Evolutionary conservation across 768 basidiomycete genomes (phyloP), one percentile per base, ranked within the genome.

Genomic region (Trametes gibbosa): DNA sequence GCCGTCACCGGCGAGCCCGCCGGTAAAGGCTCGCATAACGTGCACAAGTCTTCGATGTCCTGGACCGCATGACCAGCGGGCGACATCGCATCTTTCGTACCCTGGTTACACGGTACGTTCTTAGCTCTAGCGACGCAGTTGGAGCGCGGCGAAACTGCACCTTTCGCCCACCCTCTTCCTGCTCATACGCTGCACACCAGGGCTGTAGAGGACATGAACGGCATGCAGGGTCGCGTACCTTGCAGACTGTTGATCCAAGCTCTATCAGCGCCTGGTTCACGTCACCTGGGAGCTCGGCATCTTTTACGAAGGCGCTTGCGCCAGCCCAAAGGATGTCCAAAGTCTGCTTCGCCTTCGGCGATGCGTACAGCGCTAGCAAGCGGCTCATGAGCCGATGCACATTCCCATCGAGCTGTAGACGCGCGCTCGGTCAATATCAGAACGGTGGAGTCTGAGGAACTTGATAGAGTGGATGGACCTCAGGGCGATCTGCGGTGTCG

Each of bases 221-320:
- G 66, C 95, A 98, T 19, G 75, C 72, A 10, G 95, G 95, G 62
- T 89, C 84, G 61, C 84, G 85, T 41, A 90, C 86, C 72, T 89
- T 94, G 76, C 95, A 98, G 2, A 97, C 82, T 3, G 93, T 96
- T 69, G 90, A 91, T 49, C 95, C 95, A 7, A 98, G 84, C 69
- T 98, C 95, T 70, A 98, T 98, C 50, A 98, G 78, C 14, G 91
- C 94, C 74, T 97, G 90, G 68, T 96, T 96, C 63, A 95, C 79
- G 69, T 95, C 91, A 17, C 94, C 92, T 0, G 93, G 83, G 61
- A 80, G 71, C 34, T 81, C 78, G 49, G 77, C 69, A 13, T 63
- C 76, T 40, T 82, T 72, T 10, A 97, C 88, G 70, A 97, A 80
- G 2, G 77, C 78, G 40, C 77, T 77, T 1, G 95, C 95, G 5